Evolutionary conservation across 306 rosid genomes (phyloP).

Genomic region (Casuarina equisetifolia): DNA sequence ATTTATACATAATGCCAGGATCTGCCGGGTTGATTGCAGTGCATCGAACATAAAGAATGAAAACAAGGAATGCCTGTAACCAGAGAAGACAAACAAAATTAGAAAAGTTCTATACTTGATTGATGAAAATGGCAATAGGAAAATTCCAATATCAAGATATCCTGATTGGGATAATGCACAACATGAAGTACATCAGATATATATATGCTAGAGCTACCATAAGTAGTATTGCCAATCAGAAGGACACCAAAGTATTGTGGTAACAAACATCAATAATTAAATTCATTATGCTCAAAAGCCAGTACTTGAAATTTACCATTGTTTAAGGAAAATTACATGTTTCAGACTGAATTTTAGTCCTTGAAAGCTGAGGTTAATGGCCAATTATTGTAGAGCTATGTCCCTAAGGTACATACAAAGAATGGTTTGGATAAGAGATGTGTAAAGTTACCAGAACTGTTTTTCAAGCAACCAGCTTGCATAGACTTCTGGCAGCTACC

Average conservation of each 20-base stretch:
- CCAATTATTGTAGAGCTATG: background rate
- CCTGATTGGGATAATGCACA: background rate
- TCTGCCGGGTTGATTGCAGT: conserved; percentile 99
- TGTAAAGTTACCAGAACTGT: background rate
- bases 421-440: background rate
- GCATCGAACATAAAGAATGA: conserved; percentile 88
- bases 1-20: conserved; percentile 91
- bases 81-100: conserved; percentile 36
- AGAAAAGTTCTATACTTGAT: conserved; percentile 8
- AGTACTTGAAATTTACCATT: background rate
- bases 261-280: background rate
- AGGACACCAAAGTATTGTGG: background rate
- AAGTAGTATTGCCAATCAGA: background rate
- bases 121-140: conserved; percentile 15
- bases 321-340: background rate
- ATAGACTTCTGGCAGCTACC: background rate
- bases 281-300: background rate
- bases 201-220: background rate
- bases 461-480: background rate
- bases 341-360: too few species aligned
- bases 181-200: background rate
- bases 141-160: conserved; percentile 1
- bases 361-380: too few species aligned
- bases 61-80: conserved; percentile 87
- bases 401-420: background rate